A percentile compares a stretch with the other conserved stretches of the same genome.
Evolutionary conservation across 179 eudicot species (phyloP).

Genomic region (Actinidia chinensis): DNA sequence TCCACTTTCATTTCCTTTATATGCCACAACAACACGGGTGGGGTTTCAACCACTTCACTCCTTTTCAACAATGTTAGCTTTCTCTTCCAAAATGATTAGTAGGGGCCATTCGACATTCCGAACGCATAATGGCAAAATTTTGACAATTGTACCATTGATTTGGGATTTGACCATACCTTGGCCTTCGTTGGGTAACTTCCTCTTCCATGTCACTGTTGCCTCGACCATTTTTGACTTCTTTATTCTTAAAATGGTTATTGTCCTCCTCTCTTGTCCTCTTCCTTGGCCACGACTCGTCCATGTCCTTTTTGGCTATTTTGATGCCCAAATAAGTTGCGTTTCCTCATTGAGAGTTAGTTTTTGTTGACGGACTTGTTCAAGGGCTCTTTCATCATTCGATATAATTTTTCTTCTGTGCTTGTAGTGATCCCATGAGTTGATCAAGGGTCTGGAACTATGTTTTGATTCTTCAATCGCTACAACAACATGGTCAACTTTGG

Average conservation of each 20-base stretch:
- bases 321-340: not conserved
- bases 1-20: not conserved
- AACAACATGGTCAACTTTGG: conserved; percentile 14
- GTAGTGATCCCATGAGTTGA: conserved; percentile 6
- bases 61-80: not conserved
- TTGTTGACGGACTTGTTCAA: conserved; percentile 3
- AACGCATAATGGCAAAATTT: conserved; percentile 13
- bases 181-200: not conserved
- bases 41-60: not conserved
- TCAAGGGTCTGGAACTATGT: conserved; percentile 8
- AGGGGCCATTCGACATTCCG: not conserved
- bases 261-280: not conserved
- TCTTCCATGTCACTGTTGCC: not conserved
- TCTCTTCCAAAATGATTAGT: not conserved
- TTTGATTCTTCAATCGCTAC: conserved; percentile 15
- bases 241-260: not conserved
- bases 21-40: not conserved
- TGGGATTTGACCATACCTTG: not conserved
- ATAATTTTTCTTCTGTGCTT: conserved; percentile 16
- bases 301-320: not conserved
- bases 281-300: not conserved
- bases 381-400: not conserved
- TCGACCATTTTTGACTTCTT: not conserved
- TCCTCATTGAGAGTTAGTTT: not conserved
- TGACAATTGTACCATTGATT: conserved; percentile 15